Conservation (phyloP, 495 filamentous ascomycete genomes). For the Trichoderma parareesei region DNA sequence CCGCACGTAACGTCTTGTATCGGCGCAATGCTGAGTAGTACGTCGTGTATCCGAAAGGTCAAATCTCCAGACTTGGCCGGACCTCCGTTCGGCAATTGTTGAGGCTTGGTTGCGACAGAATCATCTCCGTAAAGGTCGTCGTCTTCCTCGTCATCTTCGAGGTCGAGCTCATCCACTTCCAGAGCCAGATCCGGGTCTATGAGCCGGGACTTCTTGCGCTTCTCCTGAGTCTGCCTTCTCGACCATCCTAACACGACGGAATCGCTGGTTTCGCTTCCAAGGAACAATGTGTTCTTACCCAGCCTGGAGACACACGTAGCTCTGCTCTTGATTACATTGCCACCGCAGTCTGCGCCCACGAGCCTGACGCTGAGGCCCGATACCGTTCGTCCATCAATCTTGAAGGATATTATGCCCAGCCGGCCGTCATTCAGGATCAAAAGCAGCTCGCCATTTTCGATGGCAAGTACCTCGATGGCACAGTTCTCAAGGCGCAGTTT, state of each 20-base stretch:
- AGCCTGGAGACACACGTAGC: conserved; percentile 64
- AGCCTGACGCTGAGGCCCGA: conserved; percentile 68
- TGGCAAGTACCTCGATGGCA: conserved; percentile 63
- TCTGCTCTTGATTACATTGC: conserved; percentile 49
- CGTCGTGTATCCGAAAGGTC: conserved; percentile 68
- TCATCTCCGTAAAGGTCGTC: conserved; percentile 67
- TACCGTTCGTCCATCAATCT: conserved; percentile 85
- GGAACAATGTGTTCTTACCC: conserved; percentile 64
- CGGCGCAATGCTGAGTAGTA: conserved; percentile 66
- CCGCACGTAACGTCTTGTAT: conserved; percentile 65
- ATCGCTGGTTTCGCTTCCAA: conserved; percentile 79
- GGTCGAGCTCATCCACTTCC: conserved; percentile 45
- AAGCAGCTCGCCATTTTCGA: conserved; percentile 70
- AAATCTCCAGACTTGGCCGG: conserved; percentile 50
- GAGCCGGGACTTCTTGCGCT: conserved; percentile 40
- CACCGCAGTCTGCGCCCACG: conserved; percentile 52
- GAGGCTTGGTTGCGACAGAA: conserved; percentile 21
- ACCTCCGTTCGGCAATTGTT: conserved; percentile 20
- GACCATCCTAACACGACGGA: conserved; percentile 76
- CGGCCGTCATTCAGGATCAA: conserved; percentile 73
- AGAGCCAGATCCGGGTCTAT: conserved; percentile 44
- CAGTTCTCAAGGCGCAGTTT: conserved; percentile 76
- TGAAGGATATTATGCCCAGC: conserved; percentile 70
- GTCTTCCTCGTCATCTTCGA: conserved; percentile 46
- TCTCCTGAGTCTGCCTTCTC: conserved; percentile 43